phyloP scores from a whole-genome alignment of 257 asterid genomes.

The Petunia secreta region DNA sequence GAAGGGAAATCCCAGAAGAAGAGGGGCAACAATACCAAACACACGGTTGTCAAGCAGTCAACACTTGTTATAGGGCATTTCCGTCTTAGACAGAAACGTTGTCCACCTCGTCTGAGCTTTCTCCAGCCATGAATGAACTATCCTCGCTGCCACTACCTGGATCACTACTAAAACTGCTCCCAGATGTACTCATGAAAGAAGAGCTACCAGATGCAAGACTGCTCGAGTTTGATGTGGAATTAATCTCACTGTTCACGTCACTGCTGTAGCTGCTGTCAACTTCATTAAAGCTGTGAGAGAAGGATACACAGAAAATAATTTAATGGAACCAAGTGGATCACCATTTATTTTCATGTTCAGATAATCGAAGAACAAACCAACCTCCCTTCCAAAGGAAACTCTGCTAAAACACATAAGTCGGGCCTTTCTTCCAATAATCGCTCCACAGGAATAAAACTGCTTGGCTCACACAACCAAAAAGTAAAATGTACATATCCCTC shows the following conservation, averaged over 20 bases:
- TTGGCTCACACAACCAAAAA: background rate
- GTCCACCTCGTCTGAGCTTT: constrained; percentile 63
- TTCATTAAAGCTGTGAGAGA: constrained; percentile 40
- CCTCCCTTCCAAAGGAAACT: constrained; percentile 74
- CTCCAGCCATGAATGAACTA: constrained; percentile 43
- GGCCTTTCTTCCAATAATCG: constrained; percentile 66
- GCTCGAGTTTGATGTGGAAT: constrained; percentile 42
- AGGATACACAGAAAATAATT: constrained; percentile 19
- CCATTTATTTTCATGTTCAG: constrained; percentile 16
- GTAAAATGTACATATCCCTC: background rate
- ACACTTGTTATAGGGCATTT: background rate
- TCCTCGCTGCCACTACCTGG: constrained; percentile 65
- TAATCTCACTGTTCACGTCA: constrained; percentile 33
- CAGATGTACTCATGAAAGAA: constrained; percentile 43
- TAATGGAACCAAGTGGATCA: background rate
- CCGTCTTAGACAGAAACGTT: constrained; percentile 30
- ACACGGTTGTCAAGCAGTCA: background rate
- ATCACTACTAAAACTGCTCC: constrained; percentile 59
- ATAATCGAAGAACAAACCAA: constrained; percentile 32
- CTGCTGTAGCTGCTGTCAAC: constrained; percentile 47
- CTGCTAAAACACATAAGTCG: constrained; percentile 59
- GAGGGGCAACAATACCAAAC: background rate
- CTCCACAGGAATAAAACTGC: constrained; percentile 65
- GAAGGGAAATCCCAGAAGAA: background rate
- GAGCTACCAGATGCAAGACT: constrained; percentile 49